Base-by-base conservation (phyloP, 2,329 filamentous ascomycete species). In the Cladosporium halotolerans region DNA sequence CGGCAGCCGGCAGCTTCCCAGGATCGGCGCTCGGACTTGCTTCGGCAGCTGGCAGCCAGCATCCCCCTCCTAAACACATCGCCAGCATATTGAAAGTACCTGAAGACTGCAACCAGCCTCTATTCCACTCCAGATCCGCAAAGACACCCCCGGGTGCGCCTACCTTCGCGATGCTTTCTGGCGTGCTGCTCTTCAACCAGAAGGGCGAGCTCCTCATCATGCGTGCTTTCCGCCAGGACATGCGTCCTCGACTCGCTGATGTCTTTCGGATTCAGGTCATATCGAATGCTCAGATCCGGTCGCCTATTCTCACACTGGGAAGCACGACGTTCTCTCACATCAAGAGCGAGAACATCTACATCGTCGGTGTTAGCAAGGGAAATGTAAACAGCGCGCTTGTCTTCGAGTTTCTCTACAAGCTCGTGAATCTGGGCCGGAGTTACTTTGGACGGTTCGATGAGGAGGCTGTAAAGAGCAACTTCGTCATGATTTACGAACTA, bases 121-220 rank as follows among this genome's bases (percentile, higher is more conserved):
- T 11, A n/a, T 14, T 19, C 32, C 7, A 7, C 43, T 31, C 10
- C 11, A 41, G 14, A 41, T 28, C 28, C 42, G 9, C 7, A 45
- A 53, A 45, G 40, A 43, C 52, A 54, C 52, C 52, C 42, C 42
- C 53, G 47, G 53, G 53, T 55, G 46, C 53, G 43, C 31, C 18
- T n/a, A 7, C 45, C 13, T 23, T 19, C 75, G 85, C 66, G 59
- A 99, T 99, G 95, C 79, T 99, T 63, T 97, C 92, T 63, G 93
- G 93, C 56, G 92, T 99, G 67, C 84, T 99, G 62, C 85, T 99
- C 63, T 99, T 99, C 81, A 99, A 99, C 64, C 93, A 99, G 73
- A 99, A 99, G 76, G 93, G 93, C 75, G 93, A 99, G 78, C 96
- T 99, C 74, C 88, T 99, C 68, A 99, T 99, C 73, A 96, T 99